phyloP scores from a whole-genome alignment of 2,329 filamentous ascomycete species.

The Lasiodiplodia sp. region DNA sequence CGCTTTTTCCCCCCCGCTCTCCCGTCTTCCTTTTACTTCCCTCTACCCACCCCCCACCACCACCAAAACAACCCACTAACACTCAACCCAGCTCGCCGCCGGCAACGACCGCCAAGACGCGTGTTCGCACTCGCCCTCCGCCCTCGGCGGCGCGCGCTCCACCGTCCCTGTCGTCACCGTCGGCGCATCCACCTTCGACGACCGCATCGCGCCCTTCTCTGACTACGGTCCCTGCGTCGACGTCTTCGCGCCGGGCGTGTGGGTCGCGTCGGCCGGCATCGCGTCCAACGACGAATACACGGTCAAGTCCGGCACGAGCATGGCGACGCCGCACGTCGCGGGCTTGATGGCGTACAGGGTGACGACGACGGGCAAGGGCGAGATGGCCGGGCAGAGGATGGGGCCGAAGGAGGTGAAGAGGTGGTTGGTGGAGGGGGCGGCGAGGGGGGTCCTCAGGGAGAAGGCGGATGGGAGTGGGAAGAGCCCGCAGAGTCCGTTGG shows the following conservation, averaged over 20 bases:
- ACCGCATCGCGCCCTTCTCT: conserved; percentile 43
- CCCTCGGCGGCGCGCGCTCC: conserved; percentile 34
- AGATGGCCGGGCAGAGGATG: not conserved
- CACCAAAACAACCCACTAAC: too few relatives aligned
- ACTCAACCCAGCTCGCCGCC: conserved; percentile 37
- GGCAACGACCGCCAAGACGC: conserved; percentile 44
- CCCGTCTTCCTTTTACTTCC: too few relatives aligned
- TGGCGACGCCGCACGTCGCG: conserved; percentile 70
- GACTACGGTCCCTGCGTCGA: conserved; percentile 47
- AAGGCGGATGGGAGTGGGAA: not conserved
- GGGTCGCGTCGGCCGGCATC: conserved; percentile 51
- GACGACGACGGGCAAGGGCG: not conserved
- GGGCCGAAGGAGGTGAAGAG: not conserved
- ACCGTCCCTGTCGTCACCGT: conserved; percentile 46
- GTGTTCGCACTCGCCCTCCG: conserved; percentile 41
- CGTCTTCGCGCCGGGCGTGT: conserved; percentile 46
- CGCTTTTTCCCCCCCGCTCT: too few relatives aligned
- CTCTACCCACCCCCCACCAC: too few relatives aligned
- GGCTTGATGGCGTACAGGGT: conserved; percentile 67
- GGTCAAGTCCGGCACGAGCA: conserved; percentile 63
- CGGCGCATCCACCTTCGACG: conserved; percentile 43
- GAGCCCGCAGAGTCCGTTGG: too few relatives aligned
- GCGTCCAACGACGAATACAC: conserved; percentile 45
- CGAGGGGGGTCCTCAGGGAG: not conserved
- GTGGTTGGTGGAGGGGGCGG: not conserved